Evolutionary conservation across 2,329 filamentous ascomycete species (phyloP).

Genomic region (Mariannaea elegans): DNA sequence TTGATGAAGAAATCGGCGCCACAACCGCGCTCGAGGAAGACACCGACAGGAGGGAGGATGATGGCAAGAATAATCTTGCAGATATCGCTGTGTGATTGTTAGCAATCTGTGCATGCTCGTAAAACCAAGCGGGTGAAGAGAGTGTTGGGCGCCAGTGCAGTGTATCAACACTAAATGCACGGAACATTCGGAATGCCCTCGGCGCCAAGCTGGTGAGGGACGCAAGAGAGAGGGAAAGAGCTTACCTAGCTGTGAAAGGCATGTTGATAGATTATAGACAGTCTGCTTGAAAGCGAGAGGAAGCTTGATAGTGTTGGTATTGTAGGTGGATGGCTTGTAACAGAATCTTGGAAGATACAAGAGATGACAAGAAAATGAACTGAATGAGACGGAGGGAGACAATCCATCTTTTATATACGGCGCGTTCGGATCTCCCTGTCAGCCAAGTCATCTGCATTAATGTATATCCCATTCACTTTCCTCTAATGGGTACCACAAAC

Average conservation of each 20-base stretch:
- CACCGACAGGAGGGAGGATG: conserved; percentile 88
- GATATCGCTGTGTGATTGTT: conserved; percentile 55
- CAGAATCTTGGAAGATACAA: conserved; percentile 9
- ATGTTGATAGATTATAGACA: conserved; percentile 51
- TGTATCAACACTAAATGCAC: conserved; percentile 16
- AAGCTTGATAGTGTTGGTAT: conserved; percentile 5
- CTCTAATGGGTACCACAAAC: conserved; percentile 19
- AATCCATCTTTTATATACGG: conserved; percentile 37
- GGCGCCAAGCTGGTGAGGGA: background rate
- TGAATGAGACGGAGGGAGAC: conserved; percentile 23
- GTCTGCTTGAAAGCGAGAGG: conserved; percentile 23
- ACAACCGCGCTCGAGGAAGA: conserved; percentile 94
- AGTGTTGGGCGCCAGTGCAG: background rate
- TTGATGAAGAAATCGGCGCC: conserved; percentile 90
- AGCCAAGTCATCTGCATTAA: conserved; percentile 26
- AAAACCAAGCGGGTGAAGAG: too few relatives aligned
- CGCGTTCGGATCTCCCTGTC: conserved; percentile 21
- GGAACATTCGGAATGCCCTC: conserved; percentile 35
- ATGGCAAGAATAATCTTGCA: conserved; percentile 84
- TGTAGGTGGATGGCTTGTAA: conserved; percentile 12
- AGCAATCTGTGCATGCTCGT: conserved; percentile 11
- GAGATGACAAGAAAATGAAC: background rate
- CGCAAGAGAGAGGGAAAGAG: conserved; percentile 8
- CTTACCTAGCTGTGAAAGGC: conserved; percentile 69
- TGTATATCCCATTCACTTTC: conserved; percentile 18